A percentile compares a stretch with the other conserved stretches of the same genome.
Evolutionary conservation across 306 rosid genomes (phyloP).

Genomic region (Fagus crenata): DNA sequence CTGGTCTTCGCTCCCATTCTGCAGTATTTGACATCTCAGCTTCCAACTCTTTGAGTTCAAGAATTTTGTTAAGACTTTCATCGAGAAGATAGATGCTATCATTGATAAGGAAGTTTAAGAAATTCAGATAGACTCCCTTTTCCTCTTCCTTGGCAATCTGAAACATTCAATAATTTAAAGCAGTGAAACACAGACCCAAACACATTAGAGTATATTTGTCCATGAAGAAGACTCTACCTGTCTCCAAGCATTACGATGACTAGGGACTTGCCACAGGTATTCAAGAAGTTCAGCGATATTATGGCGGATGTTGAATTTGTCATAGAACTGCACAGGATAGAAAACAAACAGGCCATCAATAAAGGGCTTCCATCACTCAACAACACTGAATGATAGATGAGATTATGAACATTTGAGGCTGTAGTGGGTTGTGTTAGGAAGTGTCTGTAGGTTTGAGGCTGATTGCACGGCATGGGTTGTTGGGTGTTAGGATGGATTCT

Average conservation of each 20-base stretch:
- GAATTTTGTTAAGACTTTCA: constrained; percentile 97
- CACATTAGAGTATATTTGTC: constrained; percentile 4
- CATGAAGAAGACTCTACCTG: constrained; percentile 48
- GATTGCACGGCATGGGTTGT: too few species aligned
- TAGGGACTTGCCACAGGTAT: constrained; percentile 97
- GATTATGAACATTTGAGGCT: not conserved
- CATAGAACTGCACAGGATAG: constrained; percentile 74
- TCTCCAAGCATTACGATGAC: constrained; percentile 98
- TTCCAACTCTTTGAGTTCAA: constrained; percentile 91
- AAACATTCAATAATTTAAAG: constrained; percentile 25
- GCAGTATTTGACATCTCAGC: constrained; percentile 94
- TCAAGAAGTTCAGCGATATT: constrained; percentile 98
- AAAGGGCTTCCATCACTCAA: constrained; percentile 17
- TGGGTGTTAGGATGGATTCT: too few species aligned
- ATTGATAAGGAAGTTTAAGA: constrained; percentile 92
- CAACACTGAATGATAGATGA: constrained; percentile 25
- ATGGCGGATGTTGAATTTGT: constrained; percentile 97
- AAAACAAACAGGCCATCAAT: constrained; percentile 32
- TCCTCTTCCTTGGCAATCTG: constrained; percentile 99
- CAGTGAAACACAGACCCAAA: constrained; percentile 18
- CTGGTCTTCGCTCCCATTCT: constrained; percentile 92
- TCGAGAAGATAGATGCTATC: constrained; percentile 98
- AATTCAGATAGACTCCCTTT: constrained; percentile 94
- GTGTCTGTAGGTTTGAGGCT: too few species aligned
- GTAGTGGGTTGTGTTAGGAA: too few species aligned